Base-by-base conservation (phyloP, 805 yeast species). In the Saccharomyces eubayanus region DNA sequence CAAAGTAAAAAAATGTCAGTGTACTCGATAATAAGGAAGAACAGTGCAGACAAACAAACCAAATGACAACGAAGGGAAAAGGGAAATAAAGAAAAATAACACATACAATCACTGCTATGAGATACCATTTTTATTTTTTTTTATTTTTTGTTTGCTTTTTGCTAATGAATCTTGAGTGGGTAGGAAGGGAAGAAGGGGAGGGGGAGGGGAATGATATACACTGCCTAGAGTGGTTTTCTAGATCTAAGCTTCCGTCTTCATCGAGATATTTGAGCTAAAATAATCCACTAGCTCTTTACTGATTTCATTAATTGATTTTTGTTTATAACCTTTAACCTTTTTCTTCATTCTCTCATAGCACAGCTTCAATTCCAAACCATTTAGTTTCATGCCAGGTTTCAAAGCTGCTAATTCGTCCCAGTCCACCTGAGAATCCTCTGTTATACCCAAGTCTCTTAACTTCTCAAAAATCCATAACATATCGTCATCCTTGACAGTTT, bases 301-400 rank as follows among this genome's bases (percentile, higher is more conserved):
- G 27, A 72, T 69, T 41, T 73, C 75, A 52, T 61, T 64, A 11
- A 71, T 63, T 24, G 69, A 58, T 57, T 75, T 77, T 50, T 72
- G 72, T 53, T 74, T 75, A 59, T 67, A 69, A 53, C 81, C 85
- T 51, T 80, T 75, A 10, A 83, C 70, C 5, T 77, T 70, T 6
- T 75, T 60, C 59, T 79, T 77, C 80, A 85, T 75, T 55, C 77
- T 79, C 53, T 82, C 87, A 62, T 82, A 86, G 46, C 83, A 82
- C 12, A 77, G 73, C 56, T 77, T 76, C 57, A 86, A 76, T 67
- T 87, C 94, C 1, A 76, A 63, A 1, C 85, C 83, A 2, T 76
- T 73, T 88, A 89, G 85, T 24, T 62, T 62, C 16, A 64, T 59
- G 48, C 73, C 74, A 27, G 78, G 74, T 59, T 76, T 78, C 36